Conservation (phyloP, 2,329 filamentous ascomycete genomes). For the Cladophialophora chaetospira region DNA sequence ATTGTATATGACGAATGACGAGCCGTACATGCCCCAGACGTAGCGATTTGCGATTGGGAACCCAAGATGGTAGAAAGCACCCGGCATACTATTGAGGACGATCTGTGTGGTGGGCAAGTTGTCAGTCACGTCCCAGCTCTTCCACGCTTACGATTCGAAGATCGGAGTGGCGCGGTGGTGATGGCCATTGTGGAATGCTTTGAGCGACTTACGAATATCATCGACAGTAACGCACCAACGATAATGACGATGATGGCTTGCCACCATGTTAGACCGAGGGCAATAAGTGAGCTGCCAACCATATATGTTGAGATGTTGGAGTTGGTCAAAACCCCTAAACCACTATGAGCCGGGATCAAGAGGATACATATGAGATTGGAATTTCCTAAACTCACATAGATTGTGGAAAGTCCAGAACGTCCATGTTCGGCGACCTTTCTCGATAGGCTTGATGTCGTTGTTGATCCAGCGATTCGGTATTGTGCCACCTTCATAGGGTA, state of each 20-base stretch:
- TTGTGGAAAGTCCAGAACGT: constrained; percentile 70
- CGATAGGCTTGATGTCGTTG: constrained; percentile 64
- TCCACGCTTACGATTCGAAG: too few relatives aligned
- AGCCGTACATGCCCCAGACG: constrained; percentile 87
- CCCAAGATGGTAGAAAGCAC: constrained; percentile 83
- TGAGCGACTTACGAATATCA: constrained; percentile 44
- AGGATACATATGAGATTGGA: neutral
- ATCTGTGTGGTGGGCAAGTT: constrained; percentile 43
- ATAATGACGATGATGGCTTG: constrained; percentile 88
- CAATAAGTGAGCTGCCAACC: constrained; percentile 41
- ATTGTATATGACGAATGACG: constrained; percentile 85
- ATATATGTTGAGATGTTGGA: constrained; percentile 38
- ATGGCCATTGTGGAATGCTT: neutral
- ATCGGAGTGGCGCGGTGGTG: neutral
- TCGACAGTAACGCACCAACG: constrained; percentile 68
- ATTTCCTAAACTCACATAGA: constrained; percentile 29
- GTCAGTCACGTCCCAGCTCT: neutral
- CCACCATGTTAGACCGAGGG: constrained; percentile 78
- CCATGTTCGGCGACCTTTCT: constrained; percentile 80
- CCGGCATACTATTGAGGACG: constrained; percentile 76
- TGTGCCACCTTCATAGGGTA: constrained; percentile 32
- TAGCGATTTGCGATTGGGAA: constrained; percentile 76
- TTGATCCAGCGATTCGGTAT: constrained; percentile 44
- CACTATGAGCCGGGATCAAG: constrained; percentile 46
- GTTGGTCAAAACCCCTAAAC: constrained; percentile 42